Conservation (phyloP, 2,329 filamentous ascomycete genomes). For the Stenocarpella maydis region DNA sequence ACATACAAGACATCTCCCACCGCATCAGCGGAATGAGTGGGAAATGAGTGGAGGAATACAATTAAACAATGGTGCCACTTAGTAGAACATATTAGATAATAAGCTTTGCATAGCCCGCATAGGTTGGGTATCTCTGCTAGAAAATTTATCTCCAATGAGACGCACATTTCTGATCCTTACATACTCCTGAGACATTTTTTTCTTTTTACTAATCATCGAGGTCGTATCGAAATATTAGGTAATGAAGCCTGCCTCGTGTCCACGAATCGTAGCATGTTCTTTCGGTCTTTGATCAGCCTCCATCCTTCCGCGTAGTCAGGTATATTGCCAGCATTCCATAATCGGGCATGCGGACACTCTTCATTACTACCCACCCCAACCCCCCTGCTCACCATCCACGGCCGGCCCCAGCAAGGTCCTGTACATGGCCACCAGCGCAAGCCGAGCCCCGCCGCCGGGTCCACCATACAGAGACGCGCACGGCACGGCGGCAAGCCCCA, state of each 20-base stretch:
- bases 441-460: not conserved
- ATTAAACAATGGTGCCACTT: too few species aligned
- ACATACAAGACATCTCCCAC: too few species aligned
- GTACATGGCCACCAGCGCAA: conserved; percentile 32
- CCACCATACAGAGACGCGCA: conserved; percentile 32
- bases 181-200: not conserved
- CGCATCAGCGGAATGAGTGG: too few species aligned
- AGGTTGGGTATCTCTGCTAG: conserved; percentile 27
- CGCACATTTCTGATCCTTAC: not conserved
- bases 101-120: conserved; percentile 8
- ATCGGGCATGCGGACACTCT: too few species aligned
- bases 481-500: conserved; percentile 24
- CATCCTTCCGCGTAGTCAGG: too few species aligned
- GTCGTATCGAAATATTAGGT: too few species aligned
- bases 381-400: not conserved
- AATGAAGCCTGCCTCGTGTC: too few species aligned
- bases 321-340: too few species aligned
- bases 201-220: not conserved
- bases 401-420: conserved; percentile 15
- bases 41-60: too few species aligned
- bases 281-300: too few species aligned
- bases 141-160: not conserved
- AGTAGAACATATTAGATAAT: conserved; percentile 10
- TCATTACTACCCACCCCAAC: not conserved
- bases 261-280: too few species aligned